Base-by-base conservation (phyloP, 1,284 basidiomycete genomes). In the Naganishia sp. region DNA sequence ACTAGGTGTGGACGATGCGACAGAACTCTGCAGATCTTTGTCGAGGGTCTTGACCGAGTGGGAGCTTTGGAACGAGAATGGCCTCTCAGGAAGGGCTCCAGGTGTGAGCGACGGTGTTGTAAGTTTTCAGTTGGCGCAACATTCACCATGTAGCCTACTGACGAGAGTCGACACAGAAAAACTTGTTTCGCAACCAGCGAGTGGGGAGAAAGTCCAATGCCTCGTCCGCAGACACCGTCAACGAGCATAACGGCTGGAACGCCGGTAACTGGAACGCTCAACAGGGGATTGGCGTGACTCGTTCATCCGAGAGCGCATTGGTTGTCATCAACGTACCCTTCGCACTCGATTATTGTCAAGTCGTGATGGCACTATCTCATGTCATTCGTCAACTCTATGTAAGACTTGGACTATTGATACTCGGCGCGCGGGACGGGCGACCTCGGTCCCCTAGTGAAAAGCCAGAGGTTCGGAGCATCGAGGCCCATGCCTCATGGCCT, bases 311-410 rank as follows among this genome's bases (percentile, higher is more conserved):
- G 11, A 35, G 46, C 7, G 13, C 46, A 1, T 28, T 60, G n/a
- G 28, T 41, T 5, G n/a, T 35, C 47, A 31, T n/a, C 23, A 32
- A 46, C 6, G 68, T 83, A 80, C 82, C 83, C 2, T 84, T 83
- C 71, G 74, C 79, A 11, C 78, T 81, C 25, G 82, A 83, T 80
- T 75, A 80, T 78, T 74, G 82, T 71, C 79, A 83, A 72, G 77
- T 79, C 23, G 76, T 83, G 65, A 76, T 79, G 31, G 78, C 81
- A 11, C 72, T 80, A 18, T 82, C 82, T 71, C 79, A 81, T 41
- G 78, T 82, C 65, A 75, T 83, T 55, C 75, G 79, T 18, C 79
- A 82, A 58, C 71, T 82, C 5, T 84, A 83, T 74, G 75, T 75
- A 52, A 82, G 81, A 68, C 73, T 83, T 32, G 69, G 76, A 35